Evolutionary conservation across 805 yeast species (phyloP).

Genomic region (Zygotorulaspora danielsina): DNA sequence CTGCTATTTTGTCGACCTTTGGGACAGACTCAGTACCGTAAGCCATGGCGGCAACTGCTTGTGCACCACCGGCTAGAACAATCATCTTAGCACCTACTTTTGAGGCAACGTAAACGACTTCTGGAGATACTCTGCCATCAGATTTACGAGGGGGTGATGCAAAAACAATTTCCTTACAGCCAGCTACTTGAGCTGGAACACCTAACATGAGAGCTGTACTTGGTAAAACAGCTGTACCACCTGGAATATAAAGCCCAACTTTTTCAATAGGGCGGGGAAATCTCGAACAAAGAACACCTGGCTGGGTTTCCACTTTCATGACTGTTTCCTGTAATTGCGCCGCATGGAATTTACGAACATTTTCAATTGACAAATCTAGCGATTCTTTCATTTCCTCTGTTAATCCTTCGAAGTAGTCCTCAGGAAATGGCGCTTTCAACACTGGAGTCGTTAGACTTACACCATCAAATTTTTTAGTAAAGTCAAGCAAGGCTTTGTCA

Average conservation of each 20-base stretch:
- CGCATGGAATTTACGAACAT: conserved; percentile 86
- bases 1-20: conserved; percentile 93
- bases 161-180: conserved; percentile 83
- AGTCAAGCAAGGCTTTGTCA: conserved; percentile 82
- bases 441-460: conserved; percentile 71
- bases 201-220: conserved; percentile 98
- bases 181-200: conserved; percentile 97
- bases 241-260: conserved; percentile 96
- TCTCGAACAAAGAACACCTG: conserved; percentile 91
- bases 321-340: conserved; percentile 80
- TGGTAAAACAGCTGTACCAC: conserved; percentile 97
- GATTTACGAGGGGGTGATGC: conserved; percentile 91
- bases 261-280: conserved; percentile 91
- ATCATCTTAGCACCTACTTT: conserved; percentile 88
- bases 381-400: conserved; percentile 74
- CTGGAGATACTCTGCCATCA: conserved; percentile 92
- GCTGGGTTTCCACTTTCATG: conserved; percentile 82
- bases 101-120: conserved; percentile 95
- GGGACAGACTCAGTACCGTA: conserved; percentile 92
- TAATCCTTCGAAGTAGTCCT: conserved; percentile 64
- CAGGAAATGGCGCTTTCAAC: conserved; percentile 81
- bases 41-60: conserved; percentile 98
- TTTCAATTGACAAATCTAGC: conserved; percentile 82
- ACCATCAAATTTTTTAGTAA: conserved; percentile 87
- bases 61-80: conserved; percentile 98